A percentile compares a stretch with the other conserved stretches of the same genome.
Evolutionary conservation across 768 basidiomycete genomes (phyloP).

Genomic region (Zangia roseola): DNA sequence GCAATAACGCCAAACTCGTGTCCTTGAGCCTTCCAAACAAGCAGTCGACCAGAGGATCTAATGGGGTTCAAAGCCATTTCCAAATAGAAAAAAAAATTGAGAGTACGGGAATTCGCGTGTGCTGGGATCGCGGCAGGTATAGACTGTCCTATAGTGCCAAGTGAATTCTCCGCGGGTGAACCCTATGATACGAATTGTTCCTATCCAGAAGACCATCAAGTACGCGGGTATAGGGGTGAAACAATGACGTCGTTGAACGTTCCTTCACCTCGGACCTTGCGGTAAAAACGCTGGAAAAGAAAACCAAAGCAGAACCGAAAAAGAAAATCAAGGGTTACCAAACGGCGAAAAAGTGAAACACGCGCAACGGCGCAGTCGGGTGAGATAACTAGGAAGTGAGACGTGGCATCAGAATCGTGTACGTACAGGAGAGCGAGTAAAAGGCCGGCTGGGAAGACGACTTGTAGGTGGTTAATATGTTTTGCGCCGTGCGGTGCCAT

Average conservation of each 20-base stretch:
- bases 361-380: slow-evolving; percentile 32
- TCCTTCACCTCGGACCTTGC: background rate
- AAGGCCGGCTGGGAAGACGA: too few relatives aligned
- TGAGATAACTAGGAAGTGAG: background rate
- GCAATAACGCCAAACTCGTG: background rate
- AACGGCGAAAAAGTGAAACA: background rate
- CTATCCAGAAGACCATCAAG: slow-evolving; percentile 26
- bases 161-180: slow-evolving; percentile 54
- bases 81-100: background rate
- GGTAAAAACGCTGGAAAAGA: too few relatives aligned
- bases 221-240: background rate
- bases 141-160: slow-evolving; percentile 41
- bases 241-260: background rate
- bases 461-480: too few relatives aligned
- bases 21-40: slow-evolving; percentile 9
- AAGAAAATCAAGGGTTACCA: too few relatives aligned
- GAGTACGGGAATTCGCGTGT: background rate
- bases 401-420: background rate
- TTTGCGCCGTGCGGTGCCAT: too few relatives aligned
- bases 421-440: slow-evolving; percentile 48
- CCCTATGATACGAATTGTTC: slow-evolving; percentile 40
- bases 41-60: slow-evolving; percentile 3
- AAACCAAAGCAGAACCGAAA: too few relatives aligned
- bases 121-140: background rate
- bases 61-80: slow-evolving; percentile 1